Evolutionary conservation across 352 stramenopile species (phyloP), one percentile per base, ranked within the genome.

Genomic region (Lagenidium sp.): DNA sequence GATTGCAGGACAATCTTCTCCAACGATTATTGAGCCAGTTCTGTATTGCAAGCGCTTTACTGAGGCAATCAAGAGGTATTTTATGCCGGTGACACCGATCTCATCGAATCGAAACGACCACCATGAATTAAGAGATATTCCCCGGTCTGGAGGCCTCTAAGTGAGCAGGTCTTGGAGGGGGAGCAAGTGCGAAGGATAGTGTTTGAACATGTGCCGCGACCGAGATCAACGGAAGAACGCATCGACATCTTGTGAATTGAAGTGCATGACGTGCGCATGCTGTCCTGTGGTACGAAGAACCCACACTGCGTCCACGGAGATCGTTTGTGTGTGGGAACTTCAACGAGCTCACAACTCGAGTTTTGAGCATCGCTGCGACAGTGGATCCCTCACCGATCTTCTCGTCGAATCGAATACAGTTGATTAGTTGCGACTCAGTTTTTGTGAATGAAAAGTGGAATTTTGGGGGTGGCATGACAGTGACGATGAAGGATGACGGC

Each of bases 1-100:
- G 96, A 98, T 99, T 18, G 95, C 97, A 29, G 96, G 96, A 6
- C 89, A 97, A 47, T 96, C 90, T 18, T 97, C 97, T 34, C 90
- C 90, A 7, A 99, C 96, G 2, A 98, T 99, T 46, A 98, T 99
- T 53, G 94, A 99, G 54, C 95, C 96, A 4, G 82, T 76, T 4
- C 60, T 97, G 24, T 99, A 99, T 57, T 93, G 93, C 23, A 94
- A 97, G 51, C 82, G 96, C 13, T 98, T 99, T 49, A 79, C 64
- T 22, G 93, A 97, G 55, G 95, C 94, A 2, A 97, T 98, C 59
- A 76, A 93, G 13, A 65, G 92, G 30, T 98, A 98, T 52, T 98
- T 99, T 57, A 98, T 98, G 90, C 95, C 88, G 2, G 89, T 98
- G 37, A 95, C 90, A 26, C 70, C 76, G 39, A 79, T 89, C 44